Evolutionary conservation across 352 stramenopile species (phyloP).

Genomic region (Globisporangium cystogenes): DNA sequence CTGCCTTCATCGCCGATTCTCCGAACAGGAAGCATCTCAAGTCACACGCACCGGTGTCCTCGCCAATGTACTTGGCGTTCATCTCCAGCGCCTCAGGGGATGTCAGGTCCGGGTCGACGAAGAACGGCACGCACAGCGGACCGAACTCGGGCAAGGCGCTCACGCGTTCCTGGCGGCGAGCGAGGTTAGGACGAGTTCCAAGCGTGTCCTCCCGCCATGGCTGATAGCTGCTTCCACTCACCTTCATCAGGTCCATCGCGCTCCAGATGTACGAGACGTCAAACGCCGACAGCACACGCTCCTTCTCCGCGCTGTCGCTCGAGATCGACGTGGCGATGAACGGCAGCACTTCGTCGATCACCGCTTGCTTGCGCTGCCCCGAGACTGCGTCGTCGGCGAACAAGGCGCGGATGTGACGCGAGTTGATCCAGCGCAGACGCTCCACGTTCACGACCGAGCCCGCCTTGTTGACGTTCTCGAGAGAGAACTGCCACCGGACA

Average conservation of each 20-base stretch:
- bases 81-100: conserved; percentile 49
- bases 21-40: conserved; percentile 3
- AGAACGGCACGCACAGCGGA: conserved; percentile 69
- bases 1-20: no score
- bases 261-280: conserved; percentile 67
- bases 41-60: conserved; percentile 36
- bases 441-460: conserved; percentile 86
- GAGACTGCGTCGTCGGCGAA: conserved; percentile 47
- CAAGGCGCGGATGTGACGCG: conserved; percentile 73
- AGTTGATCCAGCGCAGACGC: conserved; percentile 87
- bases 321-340: conserved; percentile 49
- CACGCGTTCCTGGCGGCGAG: conserved; percentile 52
- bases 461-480: conserved; percentile 86
- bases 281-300: conserved; percentile 38
- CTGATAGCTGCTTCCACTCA: conserved; percentile 6
- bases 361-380: conserved; percentile 31
- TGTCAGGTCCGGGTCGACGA: conserved; percentile 48
- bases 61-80: conserved; percentile 71
- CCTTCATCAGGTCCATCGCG: conserved; percentile 82
- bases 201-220: neutral
- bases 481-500: conserved; percentile 45
- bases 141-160: conserved; percentile 76
- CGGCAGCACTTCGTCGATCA: conserved; percentile 59
- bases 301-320: conserved; percentile 5
- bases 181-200: neutral